phyloP scores from a whole-genome alignment of 2,329 filamentous ascomycete species.

The Apiospora kogelbergensis region DNA sequence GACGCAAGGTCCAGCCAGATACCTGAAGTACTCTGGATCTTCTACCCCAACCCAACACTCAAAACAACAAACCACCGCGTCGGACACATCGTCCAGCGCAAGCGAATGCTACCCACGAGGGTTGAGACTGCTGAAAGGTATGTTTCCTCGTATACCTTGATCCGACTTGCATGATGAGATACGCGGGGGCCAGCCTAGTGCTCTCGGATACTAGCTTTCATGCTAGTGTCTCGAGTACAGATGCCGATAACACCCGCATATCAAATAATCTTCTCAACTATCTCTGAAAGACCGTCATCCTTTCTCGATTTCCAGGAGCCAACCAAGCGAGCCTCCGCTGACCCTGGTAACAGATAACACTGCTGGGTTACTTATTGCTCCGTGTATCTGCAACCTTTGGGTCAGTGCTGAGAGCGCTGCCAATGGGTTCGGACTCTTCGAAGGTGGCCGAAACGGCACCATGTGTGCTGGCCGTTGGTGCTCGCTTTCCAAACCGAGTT shows the following conservation, averaged over 20 bases:
- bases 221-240: slow-evolving; percentile 16
- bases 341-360: background rate
- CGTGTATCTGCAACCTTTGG: background rate
- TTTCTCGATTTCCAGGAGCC: background rate
- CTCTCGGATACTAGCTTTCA: slow-evolving; percentile 25
- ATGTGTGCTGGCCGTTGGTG: background rate
- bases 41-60: background rate
- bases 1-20: slow-evolving; percentile 52
- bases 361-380: background rate
- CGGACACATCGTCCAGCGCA: background rate
- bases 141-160: slow-evolving; percentile 9
- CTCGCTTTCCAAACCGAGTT: background rate
- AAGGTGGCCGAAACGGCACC: background rate
- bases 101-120: background rate
- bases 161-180: slow-evolving; percentile 45
- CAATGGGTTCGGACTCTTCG: background rate
- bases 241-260: slow-evolving; percentile 64
- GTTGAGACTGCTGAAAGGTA: slow-evolving; percentile 15
- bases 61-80: background rate
- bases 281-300: slow-evolving; percentile 45
- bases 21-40: background rate
- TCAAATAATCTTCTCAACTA: slow-evolving; percentile 63
- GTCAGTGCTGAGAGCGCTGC: background rate
- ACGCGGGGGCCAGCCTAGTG: slow-evolving; percentile 52
- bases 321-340: background rate